Evolutionary conservation across 768 basidiomycete genomes (phyloP), one percentile per base, ranked within the genome.

Genomic region (Russula griseocarnosa): DNA sequence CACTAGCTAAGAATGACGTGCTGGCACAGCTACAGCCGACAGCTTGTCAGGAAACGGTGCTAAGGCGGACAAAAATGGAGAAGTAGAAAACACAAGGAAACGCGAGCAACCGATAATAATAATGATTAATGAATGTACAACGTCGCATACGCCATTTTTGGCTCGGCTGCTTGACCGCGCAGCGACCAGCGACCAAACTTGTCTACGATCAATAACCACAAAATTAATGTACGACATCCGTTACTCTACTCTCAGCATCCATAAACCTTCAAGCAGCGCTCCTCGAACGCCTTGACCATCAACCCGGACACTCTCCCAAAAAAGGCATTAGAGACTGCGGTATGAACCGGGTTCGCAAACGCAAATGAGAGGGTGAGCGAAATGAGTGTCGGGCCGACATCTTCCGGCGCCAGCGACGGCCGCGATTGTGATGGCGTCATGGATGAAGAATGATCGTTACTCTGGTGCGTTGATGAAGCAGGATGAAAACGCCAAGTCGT

Each of bases 281-380:
- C 81, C 76, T 98, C 94, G 69, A 99, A 99, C 1, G 95, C 94
- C 58, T 87, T 78, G 26, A 98, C 87, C 93, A 97, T 98, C 75
- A 88, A 81, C 68, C 83, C 84, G 3, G 91, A 90, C 5, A 97
- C 87, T 71, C 90, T 86, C 10, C 89, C 89, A 72, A 98, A 92
- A 73, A 98, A 94, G 3, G 86, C 78, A 24, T 86, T 81, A 5
- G 92, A 90, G n/a, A 95, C 81, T 5, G 85, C 82, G 3, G 92
- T 88, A 72, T 98, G 87, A 34, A 95, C 69, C 0, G 94, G 94
- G 70, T 86, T 94, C 52, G 89, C 82, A 72, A 98, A 98, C 28
- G 89, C 84, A 74, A 90, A 99, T 1, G 82, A 81, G 40, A 99
- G 79, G 67, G 95, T 89, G 59, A 97, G 82, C 16, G 87, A 88